A percentile compares a stretch with the other conserved stretches of the same genome.
Evolutionary conservation across 495 filamentous ascomycete genomes (phyloP).

Genomic region (Penicillium coprophilum): DNA sequence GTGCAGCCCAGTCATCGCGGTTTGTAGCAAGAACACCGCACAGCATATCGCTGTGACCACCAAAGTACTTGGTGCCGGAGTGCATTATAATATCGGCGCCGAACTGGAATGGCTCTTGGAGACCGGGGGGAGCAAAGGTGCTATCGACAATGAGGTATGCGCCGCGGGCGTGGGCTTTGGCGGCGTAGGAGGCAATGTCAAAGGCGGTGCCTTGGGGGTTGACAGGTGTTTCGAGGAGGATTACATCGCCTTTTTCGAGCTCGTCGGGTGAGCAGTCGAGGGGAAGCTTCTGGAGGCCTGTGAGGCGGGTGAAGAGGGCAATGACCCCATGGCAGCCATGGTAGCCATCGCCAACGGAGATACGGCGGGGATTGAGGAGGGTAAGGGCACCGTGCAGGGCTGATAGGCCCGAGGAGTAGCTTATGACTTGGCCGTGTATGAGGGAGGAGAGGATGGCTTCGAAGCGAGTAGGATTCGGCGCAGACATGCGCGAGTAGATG

Average conservation of each 20-base stretch:
- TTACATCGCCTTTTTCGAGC: constrained; percentile 71
- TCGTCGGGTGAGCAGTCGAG: constrained; percentile 58
- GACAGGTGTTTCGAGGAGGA: constrained; percentile 89
- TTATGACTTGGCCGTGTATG: constrained; percentile 65
- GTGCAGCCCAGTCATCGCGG: constrained; percentile 53
- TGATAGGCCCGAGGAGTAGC: constrained; percentile 81
- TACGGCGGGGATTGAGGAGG: constrained; percentile 70
- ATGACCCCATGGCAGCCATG: constrained; percentile 92
- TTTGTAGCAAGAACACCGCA: constrained; percentile 75
- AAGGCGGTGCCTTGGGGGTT: constrained; percentile 84
- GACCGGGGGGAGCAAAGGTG: constrained; percentile 88
- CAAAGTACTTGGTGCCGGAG: constrained; percentile 90
- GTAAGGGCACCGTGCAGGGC: constrained; percentile 83
- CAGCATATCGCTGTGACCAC: constrained; percentile 88
- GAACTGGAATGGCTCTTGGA: constrained; percentile 79
- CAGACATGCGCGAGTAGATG: constrained; percentile 76
- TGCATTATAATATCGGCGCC: constrained; percentile 90
- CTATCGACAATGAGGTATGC: constrained; percentile 81
- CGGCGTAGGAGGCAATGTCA: constrained; percentile 65
- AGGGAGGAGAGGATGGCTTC: constrained; percentile 75
- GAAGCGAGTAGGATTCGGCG: constrained; percentile 78
- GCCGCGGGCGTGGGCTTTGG: constrained; percentile 67
- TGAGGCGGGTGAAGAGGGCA: constrained; percentile 65
- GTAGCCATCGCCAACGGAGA: constrained; percentile 81
- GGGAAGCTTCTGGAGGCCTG: constrained; percentile 62